Evolutionary conservation across 2,329 filamentous ascomycete genomes (phyloP), one percentile per base, ranked within the genome.

Genomic region (Colletotrichum salicis): DNA sequence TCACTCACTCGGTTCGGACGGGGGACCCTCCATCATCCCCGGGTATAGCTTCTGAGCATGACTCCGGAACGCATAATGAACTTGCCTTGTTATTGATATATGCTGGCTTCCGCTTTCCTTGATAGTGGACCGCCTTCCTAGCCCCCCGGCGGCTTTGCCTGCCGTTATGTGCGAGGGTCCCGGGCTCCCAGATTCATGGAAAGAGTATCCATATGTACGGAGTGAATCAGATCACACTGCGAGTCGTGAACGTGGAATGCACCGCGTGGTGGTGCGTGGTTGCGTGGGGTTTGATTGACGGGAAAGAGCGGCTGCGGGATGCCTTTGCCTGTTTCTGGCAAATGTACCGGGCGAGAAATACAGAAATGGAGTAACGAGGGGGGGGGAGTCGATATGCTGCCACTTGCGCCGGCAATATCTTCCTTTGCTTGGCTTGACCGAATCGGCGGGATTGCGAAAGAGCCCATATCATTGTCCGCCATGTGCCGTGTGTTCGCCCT

Each of bases 31-130:
- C 41, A 27, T n/a, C 15, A 24, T 31, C 48, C 35, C 55, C 56
- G 8, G 33, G 67, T 48, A 22, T 29, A 35, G 4, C 7, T 35
- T 29, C 33, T 48, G 24, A 48, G 41, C 64, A 69, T 71, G 64
- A 69, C 52, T 71, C 69, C 45, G 22, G 58, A 27, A 22, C 58
- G 69, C 69, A 63, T 64, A 13, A 69, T 52, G 7, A 37, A 29
- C 31, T 29, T 37, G 19, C 57, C 58, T 35, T 41, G 45, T 37
- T 37, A 15, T 60, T 51, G 1, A n/a, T 48, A n/a, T 22, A 24
- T 19, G 24, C 51, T 56, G 69, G 45, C 13, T 24, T 59, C 48
- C 27, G 37, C 24, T 41, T 48, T 48, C 15, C 41, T 48, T 19
- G 7, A 2, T 48, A 41, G 37, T 41, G 37, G 37, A 15, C 19